These are phyloP conservation scores for Fraxinus baroniana DNA, from an alignment of 305 asterid species.

Conservation along the genomic window DNA sequence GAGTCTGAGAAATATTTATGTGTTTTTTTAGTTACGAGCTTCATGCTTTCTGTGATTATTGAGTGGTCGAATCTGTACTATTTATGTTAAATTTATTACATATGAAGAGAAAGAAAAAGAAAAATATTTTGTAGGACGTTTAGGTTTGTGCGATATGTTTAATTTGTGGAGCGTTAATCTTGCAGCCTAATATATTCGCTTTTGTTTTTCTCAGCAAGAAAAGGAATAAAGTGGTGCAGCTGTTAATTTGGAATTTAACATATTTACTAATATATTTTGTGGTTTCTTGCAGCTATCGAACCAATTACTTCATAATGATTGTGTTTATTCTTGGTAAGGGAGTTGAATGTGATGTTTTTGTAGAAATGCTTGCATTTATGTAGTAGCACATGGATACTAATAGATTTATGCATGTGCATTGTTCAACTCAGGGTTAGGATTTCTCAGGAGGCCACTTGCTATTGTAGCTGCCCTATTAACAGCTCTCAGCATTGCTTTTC, in stretches of 20 bases:
- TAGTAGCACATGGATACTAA: not conserved
- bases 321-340: constrained; percentile 74
- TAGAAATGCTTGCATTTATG: not conserved
- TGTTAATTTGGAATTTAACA: not conserved
- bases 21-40: not conserved
- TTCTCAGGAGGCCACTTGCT: constrained; percentile 79
- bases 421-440: constrained; percentile 61
- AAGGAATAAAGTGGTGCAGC: not conserved
- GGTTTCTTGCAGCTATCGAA: constrained; percentile 72
- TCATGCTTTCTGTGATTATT: not conserved
- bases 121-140: not conserved
- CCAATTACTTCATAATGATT: constrained; percentile 87
- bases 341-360: constrained; percentile 19
- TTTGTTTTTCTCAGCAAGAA: not conserved
- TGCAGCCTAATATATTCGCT: not conserved
- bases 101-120: not conserved
- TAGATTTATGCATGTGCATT: constrained; percentile 18
- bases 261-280: constrained; percentile 3
- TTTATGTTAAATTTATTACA: not conserved
- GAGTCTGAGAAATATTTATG: not conserved
- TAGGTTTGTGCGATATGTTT: not conserved
- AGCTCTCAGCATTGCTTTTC: constrained; percentile 81
- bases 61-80: constrained; percentile 12
- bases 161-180: not conserved
- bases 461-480: constrained; percentile 83